Conservation (phyloP, 352 stramenopile genomes). For the Saprolegnia parasitica region DNA sequence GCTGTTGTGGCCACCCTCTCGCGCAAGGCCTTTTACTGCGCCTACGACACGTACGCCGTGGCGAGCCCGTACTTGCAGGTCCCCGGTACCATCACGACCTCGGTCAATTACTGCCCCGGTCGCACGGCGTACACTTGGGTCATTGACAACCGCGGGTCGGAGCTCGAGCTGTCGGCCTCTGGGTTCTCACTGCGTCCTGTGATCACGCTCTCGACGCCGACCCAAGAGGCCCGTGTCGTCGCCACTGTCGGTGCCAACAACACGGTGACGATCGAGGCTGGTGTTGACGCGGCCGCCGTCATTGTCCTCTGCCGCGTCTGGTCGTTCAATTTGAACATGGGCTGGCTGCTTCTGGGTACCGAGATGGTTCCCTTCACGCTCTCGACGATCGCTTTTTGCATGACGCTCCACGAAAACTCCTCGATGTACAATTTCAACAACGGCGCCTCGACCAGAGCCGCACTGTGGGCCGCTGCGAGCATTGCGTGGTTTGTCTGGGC, state of each 20-base stretch:
- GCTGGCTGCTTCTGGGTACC: no score
- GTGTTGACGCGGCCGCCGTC: slow-evolving; percentile 1
- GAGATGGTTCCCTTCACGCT: no score
- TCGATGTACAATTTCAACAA: no score
- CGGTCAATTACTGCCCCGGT: not conserved
- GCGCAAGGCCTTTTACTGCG: not conserved
- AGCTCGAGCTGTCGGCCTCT: not conserved
- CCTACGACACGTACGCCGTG: not conserved
- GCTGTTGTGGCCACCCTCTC: not conserved
- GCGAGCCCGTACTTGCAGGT: not conserved
- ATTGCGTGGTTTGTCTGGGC: no score
- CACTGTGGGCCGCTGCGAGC: no score
- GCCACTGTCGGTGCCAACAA: not conserved
- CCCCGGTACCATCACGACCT: not conserved
- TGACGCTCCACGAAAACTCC: no score
- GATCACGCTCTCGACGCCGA: not conserved
- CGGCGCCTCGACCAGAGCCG: no score
- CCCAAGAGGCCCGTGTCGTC: not conserved
- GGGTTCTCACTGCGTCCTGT: not conserved
- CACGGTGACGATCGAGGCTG: not conserved
- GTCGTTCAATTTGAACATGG: not conserved
- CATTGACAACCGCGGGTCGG: not conserved
- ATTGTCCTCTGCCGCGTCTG: not conserved
- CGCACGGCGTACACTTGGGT: not conserved
- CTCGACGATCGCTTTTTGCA: no score